A percentile compares a stretch with the other conserved stretches of the same genome.
phyloP scores from a whole-genome alignment of 257 asterid species.

The Ophiorrhiza pumila region DNA sequence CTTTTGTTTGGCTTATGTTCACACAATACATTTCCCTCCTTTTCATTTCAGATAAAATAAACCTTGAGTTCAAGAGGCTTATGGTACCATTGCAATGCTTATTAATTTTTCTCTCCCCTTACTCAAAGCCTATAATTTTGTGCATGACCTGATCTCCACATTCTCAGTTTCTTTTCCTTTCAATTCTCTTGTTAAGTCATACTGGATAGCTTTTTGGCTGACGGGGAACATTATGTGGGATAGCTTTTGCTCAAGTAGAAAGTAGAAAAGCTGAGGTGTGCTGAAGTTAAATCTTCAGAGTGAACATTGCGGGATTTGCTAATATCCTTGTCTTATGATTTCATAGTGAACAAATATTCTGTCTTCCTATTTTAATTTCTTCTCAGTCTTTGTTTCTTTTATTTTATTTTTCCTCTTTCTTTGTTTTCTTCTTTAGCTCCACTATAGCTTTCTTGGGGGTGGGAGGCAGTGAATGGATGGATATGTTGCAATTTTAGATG shows the following conservation, averaged over 20 bases:
- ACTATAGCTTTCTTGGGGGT: background rate
- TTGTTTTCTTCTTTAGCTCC: background rate
- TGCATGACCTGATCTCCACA: background rate
- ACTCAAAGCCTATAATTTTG: background rate
- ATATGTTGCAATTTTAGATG: background rate
- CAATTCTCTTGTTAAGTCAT: background rate
- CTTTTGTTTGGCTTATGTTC: background rate
- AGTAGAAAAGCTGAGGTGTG: background rate
- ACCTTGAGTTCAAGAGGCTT: background rate
- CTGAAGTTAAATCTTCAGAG: background rate
- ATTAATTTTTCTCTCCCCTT: background rate
- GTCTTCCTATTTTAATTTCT: too few species aligned
- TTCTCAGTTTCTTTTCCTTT: background rate
- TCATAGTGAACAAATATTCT: too few species aligned
- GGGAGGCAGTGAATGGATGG: background rate
- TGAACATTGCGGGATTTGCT: background rate
- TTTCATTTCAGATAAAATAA: constrained; percentile 1
- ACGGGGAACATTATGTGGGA: background rate
- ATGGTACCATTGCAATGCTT: background rate
- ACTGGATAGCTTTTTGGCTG: background rate
- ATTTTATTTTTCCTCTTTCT: background rate
- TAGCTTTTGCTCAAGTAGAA: background rate
- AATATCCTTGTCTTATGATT: background rate
- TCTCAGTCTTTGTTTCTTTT: background rate
- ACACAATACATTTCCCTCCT: background rate